Conservation (phyloP, 495 filamentous ascomycete genomes). For the Lophium mytilinum region DNA sequence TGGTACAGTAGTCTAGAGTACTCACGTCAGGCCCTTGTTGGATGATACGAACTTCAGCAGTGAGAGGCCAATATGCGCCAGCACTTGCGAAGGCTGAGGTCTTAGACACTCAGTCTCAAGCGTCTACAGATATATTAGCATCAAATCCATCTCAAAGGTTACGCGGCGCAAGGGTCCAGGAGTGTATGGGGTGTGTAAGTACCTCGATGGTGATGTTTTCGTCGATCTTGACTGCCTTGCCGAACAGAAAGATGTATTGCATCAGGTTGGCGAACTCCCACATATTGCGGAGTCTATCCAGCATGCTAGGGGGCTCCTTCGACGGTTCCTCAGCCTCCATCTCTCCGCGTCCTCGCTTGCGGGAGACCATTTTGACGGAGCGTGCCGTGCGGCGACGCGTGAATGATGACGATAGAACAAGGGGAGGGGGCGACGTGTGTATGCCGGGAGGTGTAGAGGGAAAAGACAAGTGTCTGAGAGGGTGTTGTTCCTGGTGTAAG, state of each 20-base stretch:
- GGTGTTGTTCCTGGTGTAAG: no score
- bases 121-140: conserved; percentile 49
- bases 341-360: conserved; percentile 69
- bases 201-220: conserved; percentile 82
- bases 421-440: neutral
- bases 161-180: neutral
- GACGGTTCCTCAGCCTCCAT: conserved; percentile 42
- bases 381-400: conserved; percentile 23
- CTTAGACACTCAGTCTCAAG: conserved; percentile 83
- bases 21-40: conserved; percentile 83
- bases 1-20: conserved; percentile 12
- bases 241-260: conserved; percentile 89
- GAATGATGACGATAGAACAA: neutral
- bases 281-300: conserved; percentile 69
- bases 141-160: neutral
- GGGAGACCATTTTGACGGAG: conserved; percentile 41
- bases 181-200: conserved; percentile 27
- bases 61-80: conserved; percentile 77
- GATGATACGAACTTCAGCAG: conserved; percentile 91
- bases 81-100: conserved; percentile 57
- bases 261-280: conserved; percentile 95
- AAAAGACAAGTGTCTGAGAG: neutral
- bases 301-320: conserved; percentile 43
- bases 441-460: neutral
- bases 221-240: conserved; percentile 78